phyloP scores from a whole-genome alignment of 768 basidiomycete genomes.

The Suillus lakei region DNA sequence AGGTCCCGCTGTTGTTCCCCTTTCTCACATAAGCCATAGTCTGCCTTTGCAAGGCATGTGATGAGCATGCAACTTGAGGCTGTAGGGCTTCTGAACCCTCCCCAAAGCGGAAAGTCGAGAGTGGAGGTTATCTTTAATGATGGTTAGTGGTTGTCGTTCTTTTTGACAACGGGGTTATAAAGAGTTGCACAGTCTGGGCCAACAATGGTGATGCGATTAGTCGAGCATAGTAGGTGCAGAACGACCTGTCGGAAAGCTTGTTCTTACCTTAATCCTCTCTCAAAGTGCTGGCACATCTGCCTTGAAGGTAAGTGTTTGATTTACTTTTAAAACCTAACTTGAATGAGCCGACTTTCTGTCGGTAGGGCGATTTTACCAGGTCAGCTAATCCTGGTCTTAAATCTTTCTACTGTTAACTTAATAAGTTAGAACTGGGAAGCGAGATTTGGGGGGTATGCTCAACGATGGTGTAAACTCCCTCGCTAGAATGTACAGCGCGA shows the following conservation, averaged over 20 bases:
- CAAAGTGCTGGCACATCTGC: slow-evolving; percentile 92
- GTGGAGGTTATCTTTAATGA: slow-evolving; percentile 82
- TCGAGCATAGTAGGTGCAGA: slow-evolving; percentile 71
- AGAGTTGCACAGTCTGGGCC: slow-evolving; percentile 76
- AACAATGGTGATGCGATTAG: slow-evolving; percentile 98
- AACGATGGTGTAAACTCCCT: slow-evolving; percentile 97
- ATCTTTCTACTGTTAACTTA: slow-evolving; percentile 12
- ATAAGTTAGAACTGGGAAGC: slow-evolving; percentile 82
- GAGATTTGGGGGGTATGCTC: slow-evolving; percentile 88
- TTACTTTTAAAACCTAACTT: not conserved
- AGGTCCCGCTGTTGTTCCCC: slow-evolving; percentile 1
- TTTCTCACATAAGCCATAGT: slow-evolving; percentile 48
- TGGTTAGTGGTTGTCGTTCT: slow-evolving; percentile 43
- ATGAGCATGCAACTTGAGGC: slow-evolving; percentile 77
- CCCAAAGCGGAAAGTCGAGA: slow-evolving; percentile 57
- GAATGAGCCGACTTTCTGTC: not conserved
- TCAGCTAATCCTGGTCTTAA: slow-evolving; percentile 27
- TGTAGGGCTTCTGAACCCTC: slow-evolving; percentile 65
- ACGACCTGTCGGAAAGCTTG: not conserved
- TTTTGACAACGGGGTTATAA: not conserved
- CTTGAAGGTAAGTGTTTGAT: slow-evolving; percentile 63
- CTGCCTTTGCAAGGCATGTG: slow-evolving; percentile 88
- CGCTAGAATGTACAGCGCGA: slow-evolving; percentile 86
- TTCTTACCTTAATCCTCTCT: not conserved
- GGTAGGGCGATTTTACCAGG: slow-evolving; percentile 88